A percentile compares a stretch with the other conserved stretches of the same genome.
Evolutionary conservation across 106 monocot genomes (phyloP).

Genomic region (Posidonia australis): DNA sequence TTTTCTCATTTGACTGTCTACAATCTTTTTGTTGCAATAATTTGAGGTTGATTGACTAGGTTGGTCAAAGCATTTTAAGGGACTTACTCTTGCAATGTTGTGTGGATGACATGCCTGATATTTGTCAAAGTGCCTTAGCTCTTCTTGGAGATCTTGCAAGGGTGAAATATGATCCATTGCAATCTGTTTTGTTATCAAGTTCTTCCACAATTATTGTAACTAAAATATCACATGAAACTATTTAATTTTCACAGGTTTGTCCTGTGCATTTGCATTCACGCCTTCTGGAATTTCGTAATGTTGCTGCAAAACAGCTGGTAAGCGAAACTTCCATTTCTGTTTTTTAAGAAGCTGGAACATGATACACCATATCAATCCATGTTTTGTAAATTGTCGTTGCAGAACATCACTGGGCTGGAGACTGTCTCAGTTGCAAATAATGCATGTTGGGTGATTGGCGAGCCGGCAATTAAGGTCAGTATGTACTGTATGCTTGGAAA

Average conservation of each 20-base stretch:
- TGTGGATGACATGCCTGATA: constrained; percentile 78
- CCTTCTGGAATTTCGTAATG: constrained; percentile 65
- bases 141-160: constrained; percentile 98
- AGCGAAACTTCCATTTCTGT: neutral
- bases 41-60: constrained; percentile 24
- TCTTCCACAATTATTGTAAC: neutral
- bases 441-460: constrained; percentile 99
- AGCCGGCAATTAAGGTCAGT: constrained; percentile 87
- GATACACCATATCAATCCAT: neutral
- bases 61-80: constrained; percentile 76
- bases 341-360: neutral
- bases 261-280: constrained; percentile 82
- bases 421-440: constrained; percentile 91
- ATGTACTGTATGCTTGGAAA: neutral
- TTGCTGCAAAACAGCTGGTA: constrained; percentile 93
- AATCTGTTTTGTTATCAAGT: neutral
- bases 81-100: constrained; percentile 93
- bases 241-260: constrained; percentile 56
- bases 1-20: neutral
- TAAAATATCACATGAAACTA: neutral
- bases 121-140: constrained; percentile 94
- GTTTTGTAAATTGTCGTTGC: constrained; percentile 2
- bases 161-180: constrained; percentile 19
- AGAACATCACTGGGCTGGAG: constrained; percentile 49
- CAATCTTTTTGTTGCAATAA: neutral